Evolutionary conservation across 352 stramenopile species (phyloP).

Genomic region (Globisporangium ultimum): DNA sequence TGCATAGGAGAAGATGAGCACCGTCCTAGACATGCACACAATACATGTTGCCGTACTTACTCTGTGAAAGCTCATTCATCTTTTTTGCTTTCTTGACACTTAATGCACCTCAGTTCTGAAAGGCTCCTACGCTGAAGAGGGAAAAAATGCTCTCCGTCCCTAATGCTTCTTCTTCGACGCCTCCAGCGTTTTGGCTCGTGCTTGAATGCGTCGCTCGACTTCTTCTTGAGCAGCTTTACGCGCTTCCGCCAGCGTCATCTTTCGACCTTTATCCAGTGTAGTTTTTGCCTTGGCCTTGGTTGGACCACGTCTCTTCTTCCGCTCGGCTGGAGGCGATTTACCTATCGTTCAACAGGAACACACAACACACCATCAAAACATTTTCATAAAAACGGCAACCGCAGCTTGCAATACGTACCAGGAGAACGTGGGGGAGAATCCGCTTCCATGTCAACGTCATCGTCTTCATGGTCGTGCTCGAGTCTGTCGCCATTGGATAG

Average conservation of each 20-base stretch:
- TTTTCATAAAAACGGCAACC: neutral
- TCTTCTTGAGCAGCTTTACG: slow-evolving; percentile 68
- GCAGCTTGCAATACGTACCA: slow-evolving; percentile 26
- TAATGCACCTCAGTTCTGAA: too few species aligned
- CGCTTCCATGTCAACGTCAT: slow-evolving; percentile 60
- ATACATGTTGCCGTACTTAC: too few species aligned
- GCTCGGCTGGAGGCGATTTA: slow-evolving; percentile 21
- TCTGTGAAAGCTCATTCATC: too few species aligned
- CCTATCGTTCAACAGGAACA: slow-evolving; percentile 14
- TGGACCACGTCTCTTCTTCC: slow-evolving; percentile 50
- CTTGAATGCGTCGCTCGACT: slow-evolving; percentile 64
- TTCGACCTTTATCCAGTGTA: slow-evolving; percentile 21
- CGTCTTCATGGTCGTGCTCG: slow-evolving; percentile 37
- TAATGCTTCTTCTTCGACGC: slow-evolving; percentile 73
- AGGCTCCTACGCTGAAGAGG: too few species aligned
- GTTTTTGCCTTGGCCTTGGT: slow-evolving; percentile 30
- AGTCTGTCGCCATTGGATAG: slow-evolving; percentile 12
- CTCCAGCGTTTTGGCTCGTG: slow-evolving; percentile 49
- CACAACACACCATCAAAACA: slow-evolving; percentile 23
- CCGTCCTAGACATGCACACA: too few species aligned
- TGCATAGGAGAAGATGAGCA: too few species aligned
- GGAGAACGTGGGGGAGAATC: slow-evolving; percentile 26
- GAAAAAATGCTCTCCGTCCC: neutral
- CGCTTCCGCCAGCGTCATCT: slow-evolving; percentile 57
- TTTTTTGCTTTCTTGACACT: too few species aligned